These are phyloP conservation scores for Trichoderma sp. DNA, from an alignment of 2,329 filamentous ascomycete species.

Conservation along the genomic window DNA sequence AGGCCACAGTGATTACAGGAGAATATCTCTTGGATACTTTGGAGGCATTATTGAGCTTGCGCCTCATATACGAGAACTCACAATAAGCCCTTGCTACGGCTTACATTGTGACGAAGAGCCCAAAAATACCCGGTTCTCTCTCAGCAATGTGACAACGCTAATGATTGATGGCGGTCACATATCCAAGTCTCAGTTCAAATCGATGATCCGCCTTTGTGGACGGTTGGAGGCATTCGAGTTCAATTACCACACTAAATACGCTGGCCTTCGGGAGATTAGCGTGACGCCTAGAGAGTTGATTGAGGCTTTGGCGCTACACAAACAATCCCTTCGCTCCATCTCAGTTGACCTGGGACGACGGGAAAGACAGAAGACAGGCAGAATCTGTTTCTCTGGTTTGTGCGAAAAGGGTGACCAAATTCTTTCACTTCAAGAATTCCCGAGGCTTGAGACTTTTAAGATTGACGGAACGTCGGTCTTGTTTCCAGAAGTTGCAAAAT, in stretches of 20 bases:
- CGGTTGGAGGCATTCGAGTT: not conserved
- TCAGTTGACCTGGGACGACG: not conserved
- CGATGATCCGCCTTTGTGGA: not conserved
- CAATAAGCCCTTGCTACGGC: not conserved
- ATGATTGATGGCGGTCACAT: not conserved
- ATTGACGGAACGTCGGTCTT: not conserved
- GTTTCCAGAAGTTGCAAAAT: not conserved
- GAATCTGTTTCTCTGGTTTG: not conserved
- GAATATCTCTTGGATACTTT: slow-evolving; percentile 14
- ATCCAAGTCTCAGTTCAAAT: not conserved
- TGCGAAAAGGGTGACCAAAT: not conserved
- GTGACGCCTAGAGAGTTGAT: slow-evolving; percentile 9
- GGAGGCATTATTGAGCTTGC: slow-evolving; percentile 12
- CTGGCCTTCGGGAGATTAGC: not conserved
- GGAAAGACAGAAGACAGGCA: not conserved
- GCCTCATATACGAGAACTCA: not conserved
- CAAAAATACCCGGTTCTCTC: not conserved
- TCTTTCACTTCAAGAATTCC: not conserved
- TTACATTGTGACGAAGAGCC: not conserved
- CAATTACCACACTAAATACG: not conserved
- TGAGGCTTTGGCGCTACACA: not conserved
- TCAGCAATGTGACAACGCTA: slow-evolving; percentile 1
- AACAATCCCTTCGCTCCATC: not conserved
- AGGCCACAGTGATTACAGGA: not conserved
- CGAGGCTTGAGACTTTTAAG: not conserved